These are phyloP conservation scores for Daldinia grandis DNA, from an alignment of 495 filamentous ascomycete genomes.

Conservation along the genomic window DNA sequence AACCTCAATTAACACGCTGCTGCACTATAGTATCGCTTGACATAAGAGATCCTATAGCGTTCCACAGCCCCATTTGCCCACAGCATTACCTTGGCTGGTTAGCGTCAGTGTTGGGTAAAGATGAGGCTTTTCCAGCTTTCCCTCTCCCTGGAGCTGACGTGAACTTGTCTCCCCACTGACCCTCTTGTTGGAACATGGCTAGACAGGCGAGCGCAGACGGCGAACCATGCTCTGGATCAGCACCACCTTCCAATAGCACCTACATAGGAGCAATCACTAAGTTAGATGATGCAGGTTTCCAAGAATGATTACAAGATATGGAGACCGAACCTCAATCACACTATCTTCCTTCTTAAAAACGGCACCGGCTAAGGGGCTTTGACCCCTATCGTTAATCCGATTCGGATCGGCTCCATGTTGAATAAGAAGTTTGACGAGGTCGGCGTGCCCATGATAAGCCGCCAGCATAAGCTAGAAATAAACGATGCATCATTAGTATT, in stretches of 20 bases:
- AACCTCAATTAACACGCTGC: no score
- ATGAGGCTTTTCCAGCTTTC: slow-evolving; percentile 37
- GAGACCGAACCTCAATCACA: slow-evolving; percentile 52
- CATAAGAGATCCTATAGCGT: no score
- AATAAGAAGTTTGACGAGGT: slow-evolving; percentile 59
- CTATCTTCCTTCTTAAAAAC: slow-evolving; percentile 64
- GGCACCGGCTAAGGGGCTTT: slow-evolving; percentile 63
- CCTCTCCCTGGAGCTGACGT: slow-evolving; percentile 55
- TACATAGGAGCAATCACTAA: slow-evolving; percentile 15
- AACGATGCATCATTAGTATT: not conserved
- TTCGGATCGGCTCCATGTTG: slow-evolving; percentile 62
- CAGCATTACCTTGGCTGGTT: not conserved
- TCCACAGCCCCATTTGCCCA: no score
- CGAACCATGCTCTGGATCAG: slow-evolving; percentile 59
- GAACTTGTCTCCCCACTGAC: slow-evolving; percentile 59
- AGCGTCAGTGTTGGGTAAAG: not conserved
- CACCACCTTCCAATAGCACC: slow-evolving; percentile 57
- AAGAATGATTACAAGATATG: not conserved
- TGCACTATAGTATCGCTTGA: no score
- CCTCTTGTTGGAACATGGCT: slow-evolving; percentile 60
- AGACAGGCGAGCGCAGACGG: slow-evolving; percentile 59
- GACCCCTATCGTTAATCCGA: slow-evolving; percentile 60
- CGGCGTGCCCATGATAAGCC: slow-evolving; percentile 62
- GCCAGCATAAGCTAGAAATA: slow-evolving; percentile 62
- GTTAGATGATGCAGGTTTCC: not conserved